A percentile compares a stretch with the other conserved stretches of the same genome.
These are phyloP conservation scores for Hordeum marinum DNA, from an alignment of 176 grass and related monocot genomes.

Conservation along the genomic window DNA sequence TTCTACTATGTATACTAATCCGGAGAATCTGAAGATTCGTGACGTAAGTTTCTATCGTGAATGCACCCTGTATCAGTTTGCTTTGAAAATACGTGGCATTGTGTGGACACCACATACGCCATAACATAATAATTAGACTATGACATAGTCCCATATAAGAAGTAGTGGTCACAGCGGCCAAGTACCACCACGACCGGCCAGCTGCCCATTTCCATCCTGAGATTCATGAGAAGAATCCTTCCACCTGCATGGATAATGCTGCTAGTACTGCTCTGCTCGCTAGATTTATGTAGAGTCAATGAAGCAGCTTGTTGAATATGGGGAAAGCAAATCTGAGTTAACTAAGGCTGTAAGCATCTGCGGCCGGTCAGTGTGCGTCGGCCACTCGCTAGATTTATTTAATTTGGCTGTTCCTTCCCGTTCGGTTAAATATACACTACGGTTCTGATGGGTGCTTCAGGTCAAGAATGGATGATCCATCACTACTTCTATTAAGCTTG, in stretches of 20 bases:
- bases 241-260: background rate
- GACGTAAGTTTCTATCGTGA: too few relatives aligned
- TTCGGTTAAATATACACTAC: background rate
- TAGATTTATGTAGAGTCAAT: background rate
- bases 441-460: background rate
- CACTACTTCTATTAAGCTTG: too few relatives aligned
- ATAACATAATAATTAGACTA: too few relatives aligned
- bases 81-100: too few relatives aligned
- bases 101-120: too few relatives aligned
- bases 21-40: rapidly evolving
- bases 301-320: background rate
- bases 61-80: too few relatives aligned
- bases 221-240: background rate
- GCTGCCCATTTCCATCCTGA: too few relatives aligned
- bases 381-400: background rate
- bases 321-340: background rate
- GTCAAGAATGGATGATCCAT: background rate
- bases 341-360: background rate
- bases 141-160: too few relatives aligned
- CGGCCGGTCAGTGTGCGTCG: background rate
- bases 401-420: background rate
- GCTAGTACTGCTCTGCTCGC: background rate
- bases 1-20: rapidly evolving
- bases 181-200: too few relatives aligned
- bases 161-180: too few relatives aligned